Evolutionary conservation across 305 asterid species (phyloP), one percentile per base, ranked within the genome.

Genomic region (Nicotiana rustica): DNA sequence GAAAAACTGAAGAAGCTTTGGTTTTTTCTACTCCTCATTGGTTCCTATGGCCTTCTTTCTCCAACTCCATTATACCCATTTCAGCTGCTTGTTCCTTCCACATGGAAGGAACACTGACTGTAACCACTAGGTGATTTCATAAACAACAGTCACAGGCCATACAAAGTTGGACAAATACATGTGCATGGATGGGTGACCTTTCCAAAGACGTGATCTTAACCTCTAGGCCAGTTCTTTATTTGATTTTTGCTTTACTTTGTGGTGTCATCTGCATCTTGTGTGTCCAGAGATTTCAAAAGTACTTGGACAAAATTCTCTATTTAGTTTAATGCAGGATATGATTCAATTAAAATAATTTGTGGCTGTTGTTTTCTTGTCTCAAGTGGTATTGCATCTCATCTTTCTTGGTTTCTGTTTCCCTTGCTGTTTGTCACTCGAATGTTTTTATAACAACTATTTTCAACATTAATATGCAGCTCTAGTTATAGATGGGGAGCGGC

Each of bases 401-500:
- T 29, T 52, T 52, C 65, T 75, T 75, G 5, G 41, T 55, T 75
- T 12, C 15, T 36, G 19, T 17, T 64, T 25, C 77, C 35, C 38
- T 66, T 61, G 12, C 13, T 61, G 5, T 41, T 19, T n/a, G 36
- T 69, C 66, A 1, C 29, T 8, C 9, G 7, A 36, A 33, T 2
- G 12, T 13, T 69, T 6, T n/a, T 80, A 7, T 10, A 70, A 56
- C 62, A 76, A 47, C 56, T 81, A 77, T 2, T 19, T 41, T 70
- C 12, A 19, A 80, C 81, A 79, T 71, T 84, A 81, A 59, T 52
- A 82, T 33, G 62, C 91, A 96, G 98, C 99, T 83, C 89, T 88
- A 73, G 92, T 92, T 10, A 81, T 94, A 21, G 81, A 89, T 83
- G 98, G 92, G 65, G 99, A 96, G 68, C 89, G 95, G 86, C 91